Evolutionary conservation across 179 eudicot genomes (phyloP).

Genomic region (Carnegiea gigantea): DNA sequence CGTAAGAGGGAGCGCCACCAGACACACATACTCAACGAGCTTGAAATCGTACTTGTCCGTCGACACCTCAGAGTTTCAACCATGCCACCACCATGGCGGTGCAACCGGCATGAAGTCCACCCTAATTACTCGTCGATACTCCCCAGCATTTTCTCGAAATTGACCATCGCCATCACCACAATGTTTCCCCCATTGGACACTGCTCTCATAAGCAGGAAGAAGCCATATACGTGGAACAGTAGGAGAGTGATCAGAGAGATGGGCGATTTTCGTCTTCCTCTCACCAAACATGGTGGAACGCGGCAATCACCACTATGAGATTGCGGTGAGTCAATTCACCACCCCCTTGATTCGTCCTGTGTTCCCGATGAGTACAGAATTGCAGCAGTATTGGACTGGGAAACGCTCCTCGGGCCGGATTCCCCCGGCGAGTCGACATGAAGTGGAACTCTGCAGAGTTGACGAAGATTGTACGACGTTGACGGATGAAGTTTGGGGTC

Average conservation of each 20-base stretch:
- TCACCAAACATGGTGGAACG: constrained; percentile 15
- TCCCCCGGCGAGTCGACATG: constrained; percentile 26
- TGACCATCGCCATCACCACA: constrained; percentile 73
- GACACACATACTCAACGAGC: constrained; percentile 50
- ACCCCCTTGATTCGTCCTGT: constrained; percentile 90
- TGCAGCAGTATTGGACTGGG: constrained; percentile 60
- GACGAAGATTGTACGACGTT: constrained; percentile 35
- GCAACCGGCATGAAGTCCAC: constrained; percentile 70
- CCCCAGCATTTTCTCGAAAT: constrained; percentile 62
- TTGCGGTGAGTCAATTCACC: constrained; percentile 69
- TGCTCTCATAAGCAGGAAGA: constrained; percentile 58
- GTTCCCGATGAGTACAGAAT: constrained; percentile 80
- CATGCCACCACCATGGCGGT: constrained; percentile 78
- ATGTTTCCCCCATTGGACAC: constrained; percentile 51
- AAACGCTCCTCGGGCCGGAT: constrained; percentile 4
- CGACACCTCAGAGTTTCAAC: constrained; percentile 55
- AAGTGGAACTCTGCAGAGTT: constrained; percentile 60
- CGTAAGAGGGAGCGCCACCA: constrained; percentile 92
- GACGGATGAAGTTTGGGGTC: constrained; percentile 30
- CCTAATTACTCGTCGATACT: constrained; percentile 66
- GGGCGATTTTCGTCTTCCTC: constrained; percentile 8
- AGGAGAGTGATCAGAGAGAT: constrained; percentile 55
- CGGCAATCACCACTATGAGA: constrained; percentile 44
- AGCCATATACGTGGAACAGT: constrained; percentile 73
- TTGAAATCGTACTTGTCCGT: constrained; percentile 58